Evolutionary conservation across 2,329 filamentous ascomycete species (phyloP), one percentile per base, ranked within the genome.

Genomic region (Zymoseptoria pseudotritici): DNA sequence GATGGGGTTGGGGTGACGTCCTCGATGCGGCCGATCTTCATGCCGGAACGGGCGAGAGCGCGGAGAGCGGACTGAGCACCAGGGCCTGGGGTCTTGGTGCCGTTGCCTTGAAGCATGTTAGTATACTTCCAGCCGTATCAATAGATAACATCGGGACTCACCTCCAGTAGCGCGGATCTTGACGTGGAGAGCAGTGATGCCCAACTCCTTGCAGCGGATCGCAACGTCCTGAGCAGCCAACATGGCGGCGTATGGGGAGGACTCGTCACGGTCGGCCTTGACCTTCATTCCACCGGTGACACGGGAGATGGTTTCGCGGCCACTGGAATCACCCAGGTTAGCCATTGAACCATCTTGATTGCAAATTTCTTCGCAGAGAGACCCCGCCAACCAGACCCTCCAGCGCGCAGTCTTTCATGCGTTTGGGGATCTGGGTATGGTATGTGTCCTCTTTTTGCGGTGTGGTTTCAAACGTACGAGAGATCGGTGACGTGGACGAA

Each of bases 251-350:
- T 99, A 99, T 75, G 94, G 94, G 72, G 94, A 97, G 75, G 93
- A 97, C 86, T 99, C 94, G 83, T 99, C 94, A 86, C 94, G 93
- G 78, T 99, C 92, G 81, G 92, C 92, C 89, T 99, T 99, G 87
- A 99, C 94, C 87, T 99, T 99, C 94, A 99, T 99, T 78, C 95
- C 95, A 84, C 95, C 94, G 75, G 95, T 99, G 73, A 99, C 93
- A 90, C 94, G 92, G 87, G 87, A 90, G 84, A 99, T 97, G 83
- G 95, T 99, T 89, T 99, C 94, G 82, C 94, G 94, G 83, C 94
- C 94, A 83, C 90, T 95, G 83, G 79, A 84, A 86, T 85, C 82
- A 86, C 81, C 82, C 82, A 84, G 78, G 82, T 88, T 81, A 87
- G 85, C 81, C 80, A 82, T 67, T 78, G 71, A 75, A 65, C 66